These are phyloP conservation scores for Globisporangium paroecandrum DNA, from an alignment of 352 stramenopile genomes.

Conservation along the genomic window DNA sequence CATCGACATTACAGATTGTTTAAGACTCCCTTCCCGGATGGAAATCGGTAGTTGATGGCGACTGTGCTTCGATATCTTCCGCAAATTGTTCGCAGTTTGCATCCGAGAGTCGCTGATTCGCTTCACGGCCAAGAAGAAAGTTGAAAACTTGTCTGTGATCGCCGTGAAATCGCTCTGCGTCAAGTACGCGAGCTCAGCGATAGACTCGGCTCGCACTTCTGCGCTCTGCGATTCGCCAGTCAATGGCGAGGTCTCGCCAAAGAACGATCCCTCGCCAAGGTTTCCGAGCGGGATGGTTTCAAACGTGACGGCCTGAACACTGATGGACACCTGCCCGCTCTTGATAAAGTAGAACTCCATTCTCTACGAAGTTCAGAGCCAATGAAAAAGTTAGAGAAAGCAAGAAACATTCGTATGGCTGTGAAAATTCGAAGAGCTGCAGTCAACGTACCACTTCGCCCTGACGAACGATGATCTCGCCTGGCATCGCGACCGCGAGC, in stretches of 20 bases:
- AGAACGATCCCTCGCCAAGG: constrained; percentile 72
- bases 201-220: constrained; percentile 57
- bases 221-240: constrained; percentile 50
- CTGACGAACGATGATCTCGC: constrained; percentile 63
- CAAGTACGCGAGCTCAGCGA: constrained; percentile 65
- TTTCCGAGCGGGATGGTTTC: constrained; percentile 54
- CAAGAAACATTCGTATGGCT: background rate
- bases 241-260: constrained; percentile 64
- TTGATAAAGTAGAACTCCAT: constrained; percentile 80
- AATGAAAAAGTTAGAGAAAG: background rate
- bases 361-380: background rate
- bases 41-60: constrained; percentile 24
- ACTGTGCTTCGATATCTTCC: constrained; percentile 60
- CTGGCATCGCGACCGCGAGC: constrained; percentile 57
- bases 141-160: constrained; percentile 64
- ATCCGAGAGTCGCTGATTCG: constrained; percentile 64
- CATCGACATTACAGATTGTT: background rate
- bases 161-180: constrained; percentile 52
- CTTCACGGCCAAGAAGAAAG: constrained; percentile 61
- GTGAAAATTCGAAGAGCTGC: background rate
- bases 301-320: constrained; percentile 25
- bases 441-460: constrained; percentile 38
- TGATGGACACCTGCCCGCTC: constrained; percentile 53
- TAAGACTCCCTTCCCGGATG: background rate
- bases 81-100: constrained; percentile 64